Conservation (phyloP, 768 basidiomycete species). For the Podaxis mareebaensis region DNA sequence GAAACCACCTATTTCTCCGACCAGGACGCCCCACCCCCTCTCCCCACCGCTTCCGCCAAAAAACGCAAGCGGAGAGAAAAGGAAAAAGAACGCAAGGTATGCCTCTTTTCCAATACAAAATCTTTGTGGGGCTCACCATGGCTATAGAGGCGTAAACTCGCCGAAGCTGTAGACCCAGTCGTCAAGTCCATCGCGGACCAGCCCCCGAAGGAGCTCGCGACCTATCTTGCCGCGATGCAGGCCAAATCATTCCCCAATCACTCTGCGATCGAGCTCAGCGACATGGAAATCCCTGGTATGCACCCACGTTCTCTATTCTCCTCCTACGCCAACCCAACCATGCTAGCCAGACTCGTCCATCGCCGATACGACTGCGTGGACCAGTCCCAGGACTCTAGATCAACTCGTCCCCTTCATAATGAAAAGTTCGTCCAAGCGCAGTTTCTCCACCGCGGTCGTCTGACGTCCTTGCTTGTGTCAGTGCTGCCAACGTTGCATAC, state of each 20-base stretch:
- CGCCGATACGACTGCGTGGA: constrained; percentile 75
- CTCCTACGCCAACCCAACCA: constrained; percentile 10
- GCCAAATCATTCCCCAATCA: constrained; percentile 67
- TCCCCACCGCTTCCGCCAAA: constrained; percentile 37
- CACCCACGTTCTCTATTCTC: constrained; percentile 10
- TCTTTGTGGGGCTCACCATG: background rate
- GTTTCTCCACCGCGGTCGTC: constrained; percentile 1
- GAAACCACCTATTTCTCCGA: constrained; percentile 20
- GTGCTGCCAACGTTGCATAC: constrained; percentile 68
- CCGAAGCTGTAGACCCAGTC: constrained; percentile 37
- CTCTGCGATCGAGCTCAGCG: constrained; percentile 77
- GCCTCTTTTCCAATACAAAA: constrained; percentile 41
- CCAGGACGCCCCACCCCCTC: constrained; percentile 9
- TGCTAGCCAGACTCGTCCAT: constrained; percentile 67
- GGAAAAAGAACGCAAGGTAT: constrained; percentile 71
- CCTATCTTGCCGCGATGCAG: constrained; percentile 68
- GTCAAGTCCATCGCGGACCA: constrained; percentile 55
- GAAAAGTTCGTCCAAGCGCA: constrained; percentile 51
- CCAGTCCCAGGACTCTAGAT: constrained; percentile 68
- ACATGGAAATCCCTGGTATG: constrained; percentile 77
- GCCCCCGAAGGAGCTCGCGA: constrained; percentile 55
- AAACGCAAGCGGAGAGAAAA: constrained; percentile 75
- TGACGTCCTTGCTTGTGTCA: constrained; percentile 26
- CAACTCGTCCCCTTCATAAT: constrained; percentile 74
- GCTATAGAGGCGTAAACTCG: constrained; percentile 65